A percentile compares a stretch with the other conserved stretches of the same genome.
Conservation (phyloP, 352 stramenopile species). For the Phytophthora hybrid region DNA sequence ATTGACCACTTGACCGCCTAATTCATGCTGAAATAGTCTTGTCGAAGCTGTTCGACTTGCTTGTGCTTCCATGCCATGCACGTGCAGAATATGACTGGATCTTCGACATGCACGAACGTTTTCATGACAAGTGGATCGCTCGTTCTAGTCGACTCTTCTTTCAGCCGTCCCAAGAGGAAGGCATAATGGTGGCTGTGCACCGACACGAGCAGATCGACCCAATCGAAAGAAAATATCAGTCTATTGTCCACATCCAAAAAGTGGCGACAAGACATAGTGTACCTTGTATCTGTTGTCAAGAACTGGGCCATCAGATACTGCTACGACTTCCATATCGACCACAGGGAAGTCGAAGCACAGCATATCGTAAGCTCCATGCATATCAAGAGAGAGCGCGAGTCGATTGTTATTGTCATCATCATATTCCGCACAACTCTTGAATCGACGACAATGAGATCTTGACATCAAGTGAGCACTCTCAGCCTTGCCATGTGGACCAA, state of each 20-base stretch:
- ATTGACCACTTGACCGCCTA: background rate
- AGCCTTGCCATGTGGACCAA: background rate
- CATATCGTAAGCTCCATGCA: background rate
- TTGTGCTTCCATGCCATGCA: constrained; percentile 4
- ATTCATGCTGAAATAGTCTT: constrained; percentile 1
- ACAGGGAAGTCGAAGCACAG: constrained; percentile 1
- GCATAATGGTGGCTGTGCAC: background rate
- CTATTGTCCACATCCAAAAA: background rate
- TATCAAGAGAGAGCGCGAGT: background rate
- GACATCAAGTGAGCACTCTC: constrained; percentile 5
- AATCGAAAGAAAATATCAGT: no score
- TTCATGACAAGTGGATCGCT: constrained; percentile 4
- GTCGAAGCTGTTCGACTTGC: background rate
- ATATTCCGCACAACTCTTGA: background rate
- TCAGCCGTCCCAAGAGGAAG: background rate
- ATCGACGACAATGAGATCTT: background rate
- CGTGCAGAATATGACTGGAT: background rate
- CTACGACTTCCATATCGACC: constrained; percentile 3
- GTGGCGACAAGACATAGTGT: background rate
- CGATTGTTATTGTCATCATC: constrained; percentile 2
- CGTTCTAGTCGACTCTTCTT: background rate
- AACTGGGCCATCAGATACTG: background rate
- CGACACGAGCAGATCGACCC: background rate
- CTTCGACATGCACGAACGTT: constrained; percentile 1
- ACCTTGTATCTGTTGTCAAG: constrained; percentile 7